phyloP scores from a whole-genome alignment of 1,284 basidiomycete genomes.

The Rhizoctonia solani region DNA sequence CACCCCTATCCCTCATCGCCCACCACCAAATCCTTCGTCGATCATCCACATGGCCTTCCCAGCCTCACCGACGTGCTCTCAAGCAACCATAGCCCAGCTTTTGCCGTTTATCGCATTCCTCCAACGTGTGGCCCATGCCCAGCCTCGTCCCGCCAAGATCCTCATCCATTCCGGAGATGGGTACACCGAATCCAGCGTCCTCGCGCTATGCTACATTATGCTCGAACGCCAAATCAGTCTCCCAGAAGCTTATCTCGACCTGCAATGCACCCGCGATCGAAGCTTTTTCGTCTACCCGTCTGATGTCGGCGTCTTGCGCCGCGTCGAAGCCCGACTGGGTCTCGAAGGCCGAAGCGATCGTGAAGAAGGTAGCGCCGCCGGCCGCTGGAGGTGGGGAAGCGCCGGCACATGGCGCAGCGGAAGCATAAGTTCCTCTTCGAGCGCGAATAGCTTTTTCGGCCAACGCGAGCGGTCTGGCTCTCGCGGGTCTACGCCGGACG shows the following conservation, averaged over 20 bases:
- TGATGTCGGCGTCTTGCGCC: conserved; percentile 77
- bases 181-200: conserved; percentile 88
- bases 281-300: conserved; percentile 91
- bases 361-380: conserved; percentile 39
- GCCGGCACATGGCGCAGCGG: conserved; percentile 31
- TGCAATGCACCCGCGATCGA: conserved; percentile 59
- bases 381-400: conserved; percentile 39
- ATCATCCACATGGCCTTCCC: conserved; percentile 51
- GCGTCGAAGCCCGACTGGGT: conserved; percentile 66
- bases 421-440: conserved; percentile 7
- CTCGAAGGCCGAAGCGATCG: conserved; percentile 31
- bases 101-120: conserved; percentile 64
- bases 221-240: conserved; percentile 65
- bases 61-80: conserved; percentile 38
- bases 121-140: conserved; percentile 56
- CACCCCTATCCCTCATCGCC: conserved; percentile 52
- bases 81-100: conserved; percentile 55
- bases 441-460: conserved; percentile 14
- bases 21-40: conserved; percentile 68
- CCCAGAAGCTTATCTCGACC: conserved; percentile 87
- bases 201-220: conserved; percentile 90
- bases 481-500: conserved; percentile 35
- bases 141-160: conserved; percentile 65
- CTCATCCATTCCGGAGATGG: conserved; percentile 78
- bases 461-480: conserved; percentile 16